Base-by-base conservation (phyloP, 2,329 filamentous ascomycete species). In the Colletotrichum sp. region DNA sequence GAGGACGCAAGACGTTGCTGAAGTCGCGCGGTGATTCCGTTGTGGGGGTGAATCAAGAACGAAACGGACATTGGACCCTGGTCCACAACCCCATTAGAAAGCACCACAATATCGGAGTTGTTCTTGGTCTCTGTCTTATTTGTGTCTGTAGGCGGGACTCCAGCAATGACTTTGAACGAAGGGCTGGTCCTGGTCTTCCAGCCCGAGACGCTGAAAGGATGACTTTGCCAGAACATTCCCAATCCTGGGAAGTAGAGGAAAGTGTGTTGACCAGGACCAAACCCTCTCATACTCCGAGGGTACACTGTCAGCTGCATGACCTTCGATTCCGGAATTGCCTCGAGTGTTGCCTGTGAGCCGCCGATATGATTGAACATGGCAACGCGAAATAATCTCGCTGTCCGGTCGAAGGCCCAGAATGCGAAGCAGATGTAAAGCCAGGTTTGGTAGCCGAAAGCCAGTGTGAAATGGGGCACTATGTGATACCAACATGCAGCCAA, bases 271-370 rank as follows among this genome's bases (percentile, higher is more conserved):
- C 84, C 85, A 0, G 83, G 82, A 9, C 76, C 72, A 0, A 75
- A 71, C 6, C 77, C 79, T 83, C 85, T 88, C 32, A 84, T 77
- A 8, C 87, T 76, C 8, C 84, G 85, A 2, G 80, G 81, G 26
- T 62, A 49, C 12, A 90, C 77, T 70, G 89, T 86, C 12, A 90
- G 79, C 8, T 87, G 83, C 18, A 89, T 79, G 49, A 85, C 79
- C 7, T 80, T 80, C 18, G 70, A 60, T 15, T 67, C 62, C 5
- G 70, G 63, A 4, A 68, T 68, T 10, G 70, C 70, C 34, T 57
- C 55, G 3, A 72, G 24, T 13, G 59, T 64, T 10, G 62, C 70
- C 24, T 60, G 39, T 7, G 70, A 72, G 1, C 77, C 68, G 15
- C 78, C 79, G 16, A 87, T 68, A 5, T 85, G 81, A 8, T 81